These are phyloP conservation scores for Phytophthora citricola DNA, from an alignment of 352 stramenopile genomes.

Conservation along the genomic window DNA sequence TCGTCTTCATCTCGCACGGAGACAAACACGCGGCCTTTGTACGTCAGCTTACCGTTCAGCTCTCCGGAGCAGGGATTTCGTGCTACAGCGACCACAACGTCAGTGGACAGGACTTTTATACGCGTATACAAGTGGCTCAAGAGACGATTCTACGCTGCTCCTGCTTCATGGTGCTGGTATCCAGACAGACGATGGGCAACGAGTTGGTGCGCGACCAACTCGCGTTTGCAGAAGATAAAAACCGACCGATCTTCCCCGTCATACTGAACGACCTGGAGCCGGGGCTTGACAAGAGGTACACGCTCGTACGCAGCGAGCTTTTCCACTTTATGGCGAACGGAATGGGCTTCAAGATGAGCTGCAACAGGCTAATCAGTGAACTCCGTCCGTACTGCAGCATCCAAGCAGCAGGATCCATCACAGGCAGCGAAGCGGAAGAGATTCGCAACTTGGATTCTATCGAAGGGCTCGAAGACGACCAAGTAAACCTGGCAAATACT, in stretches of 20 bases:
- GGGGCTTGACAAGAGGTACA: constrained; percentile 73
- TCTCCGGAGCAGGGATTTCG: constrained; percentile 4
- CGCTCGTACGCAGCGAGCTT: constrained; percentile 68
- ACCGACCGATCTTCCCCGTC: constrained; percentile 72
- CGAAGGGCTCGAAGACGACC: constrained; percentile 21
- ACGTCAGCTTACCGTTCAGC: constrained; percentile 1
- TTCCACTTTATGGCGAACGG: constrained; percentile 70
- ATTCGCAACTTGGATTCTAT: constrained; percentile 25
- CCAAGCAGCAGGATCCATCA: not conserved
- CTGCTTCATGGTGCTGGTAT: constrained; percentile 74
- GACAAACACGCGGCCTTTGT: constrained; percentile 23
- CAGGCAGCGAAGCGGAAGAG: constrained; percentile 14
- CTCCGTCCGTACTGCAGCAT: constrained; percentile 2
- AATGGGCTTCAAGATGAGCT: constrained; percentile 63
- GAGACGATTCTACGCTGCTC: constrained; percentile 77
- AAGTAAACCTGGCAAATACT: constrained; percentile 12
- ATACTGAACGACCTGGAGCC: constrained; percentile 69
- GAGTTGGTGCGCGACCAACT: constrained; percentile 81
- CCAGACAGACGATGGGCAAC: constrained; percentile 58
- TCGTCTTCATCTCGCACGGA: constrained; percentile 28
- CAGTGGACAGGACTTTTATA: constrained; percentile 22
- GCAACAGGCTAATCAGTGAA: constrained; percentile 22
- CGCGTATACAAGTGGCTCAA: constrained; percentile 32
- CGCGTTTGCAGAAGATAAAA: constrained; percentile 81
- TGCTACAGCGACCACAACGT: constrained; percentile 26